These are phyloP conservation scores for Venturia asperata DNA, from an alignment of 2,329 filamentous ascomycete species.

Conservation along the genomic window DNA sequence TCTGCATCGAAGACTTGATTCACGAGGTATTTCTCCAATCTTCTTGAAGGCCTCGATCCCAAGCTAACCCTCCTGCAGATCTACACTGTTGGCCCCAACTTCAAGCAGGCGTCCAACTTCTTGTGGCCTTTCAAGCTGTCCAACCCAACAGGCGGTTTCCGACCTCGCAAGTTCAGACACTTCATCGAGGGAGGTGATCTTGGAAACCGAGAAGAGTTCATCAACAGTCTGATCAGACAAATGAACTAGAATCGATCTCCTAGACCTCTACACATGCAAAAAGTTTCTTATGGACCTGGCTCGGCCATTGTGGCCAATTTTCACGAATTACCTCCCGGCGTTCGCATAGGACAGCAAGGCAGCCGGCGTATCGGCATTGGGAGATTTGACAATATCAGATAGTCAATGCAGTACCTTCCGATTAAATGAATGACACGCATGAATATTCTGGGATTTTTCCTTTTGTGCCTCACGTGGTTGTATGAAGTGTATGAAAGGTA, in stretches of 20 bases:
- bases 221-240: slow-evolving; percentile 92
- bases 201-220: slow-evolving; percentile 97
- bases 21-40: slow-evolving; percentile 58
- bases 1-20: slow-evolving; percentile 98
- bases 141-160: slow-evolving; percentile 97
- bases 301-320: not conserved
- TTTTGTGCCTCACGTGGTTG: not conserved
- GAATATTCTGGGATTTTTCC: not conserved
- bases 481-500: not conserved
- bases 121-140: slow-evolving; percentile 99
- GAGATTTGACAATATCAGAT: not conserved
- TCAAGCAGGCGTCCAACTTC: slow-evolving; percentile 69
- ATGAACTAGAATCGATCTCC: slow-evolving; percentile 64
- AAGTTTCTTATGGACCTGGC: not conserved
- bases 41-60: slow-evolving; percentile 40
- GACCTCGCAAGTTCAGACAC: slow-evolving; percentile 95
- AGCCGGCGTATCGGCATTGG: not conserved
- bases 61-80: slow-evolving; percentile 22
- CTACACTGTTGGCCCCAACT: slow-evolving; percentile 79
- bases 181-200: slow-evolving; percentile 98
- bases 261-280: not conserved
- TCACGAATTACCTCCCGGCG: not conserved
- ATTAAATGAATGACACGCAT: not conserved
- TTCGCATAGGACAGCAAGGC: not conserved
- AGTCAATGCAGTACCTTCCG: slow-evolving; percentile 2